Conservation (phyloP, 306 rosid genomes). For the Lithocarpus polystachyus region DNA sequence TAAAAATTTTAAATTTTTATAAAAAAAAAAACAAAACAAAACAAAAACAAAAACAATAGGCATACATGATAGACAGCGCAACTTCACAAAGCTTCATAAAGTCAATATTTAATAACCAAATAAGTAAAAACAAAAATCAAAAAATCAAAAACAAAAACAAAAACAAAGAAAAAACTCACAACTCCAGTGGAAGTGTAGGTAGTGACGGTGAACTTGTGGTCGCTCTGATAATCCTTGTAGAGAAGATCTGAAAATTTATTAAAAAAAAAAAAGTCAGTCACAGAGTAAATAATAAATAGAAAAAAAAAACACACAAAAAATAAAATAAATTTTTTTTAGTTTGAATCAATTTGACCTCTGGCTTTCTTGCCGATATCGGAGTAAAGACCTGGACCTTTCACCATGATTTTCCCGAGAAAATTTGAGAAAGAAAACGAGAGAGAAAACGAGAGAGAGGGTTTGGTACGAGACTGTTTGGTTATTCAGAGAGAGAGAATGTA, state of each 20-base stretch:
- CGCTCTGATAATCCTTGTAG: slow-evolving; percentile 86
- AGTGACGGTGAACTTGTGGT: slow-evolving; percentile 88
- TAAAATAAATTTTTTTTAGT: background rate
- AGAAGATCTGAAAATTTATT: slow-evolving; percentile 58
- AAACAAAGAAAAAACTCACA: slow-evolving; percentile 37
- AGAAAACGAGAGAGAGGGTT: slow-evolving; percentile 19
- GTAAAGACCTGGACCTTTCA: slow-evolving; percentile 95
- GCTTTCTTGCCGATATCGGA: slow-evolving; percentile 87
- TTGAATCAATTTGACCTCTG: slow-evolving; percentile 45
- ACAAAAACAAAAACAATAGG: background rate
- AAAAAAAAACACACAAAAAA: background rate
- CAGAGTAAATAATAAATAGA: background rate
- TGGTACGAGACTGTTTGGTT: background rate
- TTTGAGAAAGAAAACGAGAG: slow-evolving; percentile 2
- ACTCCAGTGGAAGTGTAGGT: slow-evolving; percentile 69
- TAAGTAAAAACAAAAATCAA: no score
- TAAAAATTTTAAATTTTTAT: no score
- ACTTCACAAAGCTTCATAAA: no score
- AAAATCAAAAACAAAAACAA: no score
- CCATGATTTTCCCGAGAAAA: slow-evolving; percentile 60
- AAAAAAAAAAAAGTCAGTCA: background rate
- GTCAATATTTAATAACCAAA: background rate
- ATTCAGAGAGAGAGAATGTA: background rate
- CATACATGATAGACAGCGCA: no score
- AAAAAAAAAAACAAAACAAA: no score